These are phyloP conservation scores for Craterostigma plantagineum DNA, from an alignment of 257 asterid genomes.

Conservation along the genomic window DNA sequence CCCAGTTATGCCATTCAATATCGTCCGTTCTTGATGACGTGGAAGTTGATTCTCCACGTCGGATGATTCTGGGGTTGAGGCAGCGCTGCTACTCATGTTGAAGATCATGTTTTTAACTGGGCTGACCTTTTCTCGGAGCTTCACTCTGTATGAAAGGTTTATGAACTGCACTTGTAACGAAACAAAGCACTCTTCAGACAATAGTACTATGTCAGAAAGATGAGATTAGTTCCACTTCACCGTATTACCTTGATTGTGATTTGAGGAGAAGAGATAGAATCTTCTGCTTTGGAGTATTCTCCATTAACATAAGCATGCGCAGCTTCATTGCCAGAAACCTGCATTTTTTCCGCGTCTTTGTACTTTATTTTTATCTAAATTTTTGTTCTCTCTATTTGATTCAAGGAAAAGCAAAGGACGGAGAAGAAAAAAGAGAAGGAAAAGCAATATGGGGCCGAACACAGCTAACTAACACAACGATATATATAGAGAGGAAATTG, in stretches of 20 bases:
- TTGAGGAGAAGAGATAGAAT: conserved; percentile 17
- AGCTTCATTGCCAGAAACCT: conserved; percentile 11
- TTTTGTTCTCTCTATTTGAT: too few species aligned
- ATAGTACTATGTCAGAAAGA: not conserved
- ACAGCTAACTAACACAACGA: not conserved
- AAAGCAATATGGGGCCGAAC: too few species aligned
- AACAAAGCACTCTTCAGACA: not conserved
- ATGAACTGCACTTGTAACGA: conserved; percentile 32
- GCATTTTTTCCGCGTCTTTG: not conserved
- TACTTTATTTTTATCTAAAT: too few species aligned
- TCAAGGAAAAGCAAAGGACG: too few species aligned
- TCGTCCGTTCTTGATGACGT: conserved; percentile 24
- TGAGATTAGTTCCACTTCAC: not conserved
- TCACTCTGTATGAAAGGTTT: conserved; percentile 56
- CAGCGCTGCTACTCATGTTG: conserved; percentile 6
- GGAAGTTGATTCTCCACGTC: conserved; percentile 32
- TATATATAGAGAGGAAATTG: too few species aligned
- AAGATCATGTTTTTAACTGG: conserved; percentile 20
- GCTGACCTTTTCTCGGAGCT: conserved; percentile 17
- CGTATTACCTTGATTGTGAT: conserved; percentile 75
- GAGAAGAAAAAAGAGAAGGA: too few species aligned
- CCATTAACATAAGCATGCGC: conserved; percentile 11
- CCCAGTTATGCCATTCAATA: conserved; percentile 59
- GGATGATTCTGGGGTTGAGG: conserved; percentile 12
- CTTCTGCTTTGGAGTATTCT: conserved; percentile 3